Evolutionary conservation across 116 monocot species (phyloP).

Genomic region (Papilionanthe hybrid): DNA sequence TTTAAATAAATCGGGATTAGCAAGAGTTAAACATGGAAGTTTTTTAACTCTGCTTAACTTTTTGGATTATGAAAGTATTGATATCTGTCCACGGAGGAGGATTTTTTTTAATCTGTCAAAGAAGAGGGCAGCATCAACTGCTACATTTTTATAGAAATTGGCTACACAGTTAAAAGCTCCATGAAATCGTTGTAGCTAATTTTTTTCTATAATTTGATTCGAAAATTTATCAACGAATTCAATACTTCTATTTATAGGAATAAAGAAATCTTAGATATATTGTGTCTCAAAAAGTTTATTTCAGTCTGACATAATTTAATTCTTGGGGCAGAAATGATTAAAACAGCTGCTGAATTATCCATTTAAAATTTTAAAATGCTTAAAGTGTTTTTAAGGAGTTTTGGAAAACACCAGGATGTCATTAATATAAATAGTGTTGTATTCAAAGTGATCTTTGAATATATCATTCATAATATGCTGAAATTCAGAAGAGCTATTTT

Average conservation of each 20-base stretch:
- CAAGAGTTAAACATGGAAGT: not conserved
- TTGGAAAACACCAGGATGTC: not conserved
- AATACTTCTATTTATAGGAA: not conserved
- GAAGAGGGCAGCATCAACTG: not conserved
- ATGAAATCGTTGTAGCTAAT: not conserved
- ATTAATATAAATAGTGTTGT: not conserved
- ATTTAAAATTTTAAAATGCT: not conserved
- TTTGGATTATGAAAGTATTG: not conserved
- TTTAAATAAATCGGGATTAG: not conserved
- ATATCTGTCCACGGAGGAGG: not conserved
- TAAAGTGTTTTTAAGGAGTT: not conserved
- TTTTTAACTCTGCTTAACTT: not conserved
- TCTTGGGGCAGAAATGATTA: too few species aligned
- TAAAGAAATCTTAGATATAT: not conserved
- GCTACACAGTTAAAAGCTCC: too few species aligned
- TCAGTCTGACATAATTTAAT: not conserved
- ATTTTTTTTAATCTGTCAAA: not conserved
- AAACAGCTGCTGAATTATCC: not conserved
- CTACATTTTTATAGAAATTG: too few species aligned
- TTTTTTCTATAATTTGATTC: not conserved
- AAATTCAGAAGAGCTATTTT: not conserved
- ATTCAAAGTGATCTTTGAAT: not conserved
- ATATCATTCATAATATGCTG: not conserved
- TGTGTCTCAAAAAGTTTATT: not conserved
- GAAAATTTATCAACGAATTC: not conserved